Percentiles rank a stretch among this genome's conserved stretches.
phyloP scores from a whole-genome alignment of 1,284 basidiomycete genomes.

The Neotropicomus parvogracilis region DNA sequence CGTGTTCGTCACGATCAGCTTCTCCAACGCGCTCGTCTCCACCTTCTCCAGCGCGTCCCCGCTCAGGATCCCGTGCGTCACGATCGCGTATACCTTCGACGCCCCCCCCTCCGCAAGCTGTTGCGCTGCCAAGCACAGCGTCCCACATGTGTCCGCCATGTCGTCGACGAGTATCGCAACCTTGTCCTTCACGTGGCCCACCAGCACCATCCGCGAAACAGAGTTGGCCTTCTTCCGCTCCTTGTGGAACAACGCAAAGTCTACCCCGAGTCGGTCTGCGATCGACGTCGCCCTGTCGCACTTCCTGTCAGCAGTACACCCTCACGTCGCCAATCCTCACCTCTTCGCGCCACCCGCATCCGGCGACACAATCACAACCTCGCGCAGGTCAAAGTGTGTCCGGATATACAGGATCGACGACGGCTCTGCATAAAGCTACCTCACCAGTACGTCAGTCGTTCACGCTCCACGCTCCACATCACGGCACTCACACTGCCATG shows the following conservation, averaged over 20 bases:
- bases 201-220: slow-evolving; percentile 97
- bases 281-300: slow-evolving; percentile 86
- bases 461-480: slow-evolving; percentile 13
- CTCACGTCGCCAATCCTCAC: slow-evolving; percentile 40
- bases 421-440: slow-evolving; percentile 93
- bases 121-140: slow-evolving; percentile 87
- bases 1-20: slow-evolving; percentile 98
- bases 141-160: slow-evolving; percentile 99
- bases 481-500: slow-evolving; percentile 46
- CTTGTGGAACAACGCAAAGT: slow-evolving; percentile 99
- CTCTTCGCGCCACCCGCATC: slow-evolving; percentile 99
- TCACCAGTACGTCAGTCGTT: slow-evolving; percentile 25
- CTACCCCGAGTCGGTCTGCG: slow-evolving; percentile 93
- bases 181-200: slow-evolving; percentile 92
- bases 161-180: slow-evolving; percentile 98
- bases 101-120: slow-evolving; percentile 93
- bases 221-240: slow-evolving; percentile 99
- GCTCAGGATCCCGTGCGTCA: slow-evolving; percentile 96
- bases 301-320: slow-evolving; percentile 9
- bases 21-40: slow-evolving; percentile 78
- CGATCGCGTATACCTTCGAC: slow-evolving; percentile 83
- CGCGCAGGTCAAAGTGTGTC: slow-evolving; percentile 82
- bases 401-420: slow-evolving; percentile 95
- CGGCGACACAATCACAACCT: slow-evolving; percentile 96
- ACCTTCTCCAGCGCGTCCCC: slow-evolving; percentile 81